Evolutionary conservation across 495 filamentous ascomycete species (phyloP).

Genomic region (Xylaria intraflava): DNA sequence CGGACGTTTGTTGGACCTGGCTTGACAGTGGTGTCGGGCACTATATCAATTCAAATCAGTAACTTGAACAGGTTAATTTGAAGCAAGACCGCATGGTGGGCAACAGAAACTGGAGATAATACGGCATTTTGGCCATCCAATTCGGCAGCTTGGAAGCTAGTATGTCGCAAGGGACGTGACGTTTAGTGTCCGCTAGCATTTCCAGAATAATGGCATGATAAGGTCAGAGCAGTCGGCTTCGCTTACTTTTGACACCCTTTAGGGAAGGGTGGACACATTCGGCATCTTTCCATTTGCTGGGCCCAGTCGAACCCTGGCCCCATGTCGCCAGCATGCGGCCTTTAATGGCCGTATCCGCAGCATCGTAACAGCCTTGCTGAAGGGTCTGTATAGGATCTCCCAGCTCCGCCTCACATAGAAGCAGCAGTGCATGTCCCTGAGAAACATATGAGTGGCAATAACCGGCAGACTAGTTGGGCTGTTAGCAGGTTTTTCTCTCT

Average conservation of each 20-base stretch:
- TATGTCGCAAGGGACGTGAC: background rate
- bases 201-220: background rate
- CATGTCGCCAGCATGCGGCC: slow-evolving; percentile 56
- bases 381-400: slow-evolving; percentile 63
- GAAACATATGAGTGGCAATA: slow-evolving; percentile 56
- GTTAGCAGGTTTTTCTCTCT: slow-evolving; percentile 31
- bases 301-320: slow-evolving; percentile 56
- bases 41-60: background rate
- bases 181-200: background rate
- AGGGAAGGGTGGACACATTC: slow-evolving; percentile 53
- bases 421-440: slow-evolving; percentile 46
- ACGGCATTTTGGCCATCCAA: background rate
- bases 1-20: slow-evolving; percentile 34
- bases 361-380: slow-evolving; percentile 45
- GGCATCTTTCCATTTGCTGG: slow-evolving; percentile 71
- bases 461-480: slow-evolving; percentile 48
- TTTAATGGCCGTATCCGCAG: slow-evolving; percentile 54
- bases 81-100: background rate
- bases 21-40: slow-evolving; percentile 41
- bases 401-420: slow-evolving; percentile 77
- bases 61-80: background rate
- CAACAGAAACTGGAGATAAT: background rate
- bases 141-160: background rate
- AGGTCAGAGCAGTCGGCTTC: background rate
- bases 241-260: slow-evolving; percentile 53